phyloP scores from a whole-genome alignment of 352 stramenopile species.

The Blastocystis sp. region DNA sequence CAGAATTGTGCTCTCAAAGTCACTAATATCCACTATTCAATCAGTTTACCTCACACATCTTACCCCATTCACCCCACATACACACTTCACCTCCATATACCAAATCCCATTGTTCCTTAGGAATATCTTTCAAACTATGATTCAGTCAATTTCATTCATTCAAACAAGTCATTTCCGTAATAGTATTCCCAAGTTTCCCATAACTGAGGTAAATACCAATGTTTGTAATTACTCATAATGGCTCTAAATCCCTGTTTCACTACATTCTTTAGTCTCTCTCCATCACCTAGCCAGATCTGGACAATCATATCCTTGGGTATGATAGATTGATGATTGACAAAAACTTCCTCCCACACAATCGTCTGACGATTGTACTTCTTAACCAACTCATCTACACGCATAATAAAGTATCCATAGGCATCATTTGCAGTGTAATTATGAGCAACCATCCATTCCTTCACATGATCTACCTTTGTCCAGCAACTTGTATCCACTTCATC shows the following conservation, averaged over 20 bases:
- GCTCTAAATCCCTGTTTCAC: conserved; percentile 69
- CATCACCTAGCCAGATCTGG: conserved; percentile 72
- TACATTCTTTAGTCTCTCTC: conserved; percentile 64
- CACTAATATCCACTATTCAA: conserved; percentile 68
- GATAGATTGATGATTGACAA: conserved; percentile 70
- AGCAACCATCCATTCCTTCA: conserved; percentile 69
- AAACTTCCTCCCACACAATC: conserved; percentile 76
- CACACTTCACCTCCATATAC: conserved; percentile 74
- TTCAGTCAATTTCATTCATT: background rate
- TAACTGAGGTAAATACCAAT: conserved; percentile 77
- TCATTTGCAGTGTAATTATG: conserved; percentile 70
- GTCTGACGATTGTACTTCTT: conserved; percentile 58
- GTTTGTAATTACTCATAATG: conserved; percentile 68
- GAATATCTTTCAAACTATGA: conserved; percentile 40
- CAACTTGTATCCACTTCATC: conserved; percentile 70
- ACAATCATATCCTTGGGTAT: conserved; percentile 71
- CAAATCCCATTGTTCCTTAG: conserved; percentile 38
- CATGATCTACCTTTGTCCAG: conserved; percentile 51
- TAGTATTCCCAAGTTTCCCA: conserved; percentile 72
- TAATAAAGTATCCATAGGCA: conserved; percentile 74
- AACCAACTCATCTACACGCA: conserved; percentile 68
- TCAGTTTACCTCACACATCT: background rate
- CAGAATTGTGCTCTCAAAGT: conserved; percentile 73
- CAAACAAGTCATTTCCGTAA: conserved; percentile 72
- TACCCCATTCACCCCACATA: conserved; percentile 64